Evolutionary conservation across 129 eudicot species (phyloP).

Genomic region (Mikania micrantha): DNA sequence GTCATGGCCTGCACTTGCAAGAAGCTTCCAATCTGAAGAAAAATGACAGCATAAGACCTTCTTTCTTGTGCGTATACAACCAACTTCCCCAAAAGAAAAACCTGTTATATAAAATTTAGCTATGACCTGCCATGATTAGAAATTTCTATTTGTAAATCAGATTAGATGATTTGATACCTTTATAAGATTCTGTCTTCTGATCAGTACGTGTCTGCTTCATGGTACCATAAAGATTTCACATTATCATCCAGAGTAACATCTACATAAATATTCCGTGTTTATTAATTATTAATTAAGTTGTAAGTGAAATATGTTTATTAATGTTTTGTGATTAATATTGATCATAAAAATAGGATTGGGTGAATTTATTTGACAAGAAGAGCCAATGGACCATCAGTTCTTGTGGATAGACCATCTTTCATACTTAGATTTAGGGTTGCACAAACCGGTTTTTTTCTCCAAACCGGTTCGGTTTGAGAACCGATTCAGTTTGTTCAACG

Average conservation of each 20-base stretch:
- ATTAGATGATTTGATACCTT: constrained; percentile 36
- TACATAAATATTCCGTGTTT: constrained; percentile 2
- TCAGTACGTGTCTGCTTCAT: constrained; percentile 74
- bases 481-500: no score
- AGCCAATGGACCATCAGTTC: constrained; percentile 86
- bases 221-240: constrained; percentile 82
- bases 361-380: constrained; percentile 77
- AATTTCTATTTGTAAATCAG: neutral
- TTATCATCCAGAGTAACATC: constrained; percentile 81
- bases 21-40: constrained; percentile 90
- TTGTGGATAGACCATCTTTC: constrained; percentile 77
- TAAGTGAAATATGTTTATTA: neutral
- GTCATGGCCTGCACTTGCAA: constrained; percentile 99
- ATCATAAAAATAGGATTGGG: constrained; percentile 25
- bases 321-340: neutral
- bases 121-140: neutral
- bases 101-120: constrained; percentile 31
- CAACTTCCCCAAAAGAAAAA: constrained; percentile 86
- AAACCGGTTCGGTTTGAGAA: no score
- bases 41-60: constrained; percentile 95
- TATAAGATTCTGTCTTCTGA: constrained; percentile 66
- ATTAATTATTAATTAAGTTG: neutral
- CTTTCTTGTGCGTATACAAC: constrained; percentile 82
- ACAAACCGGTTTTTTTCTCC: no score
- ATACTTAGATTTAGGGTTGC: no score